phyloP scores from a whole-genome alignment of 1,139 yeast genomes.

The Dujonia santamariae region DNA sequence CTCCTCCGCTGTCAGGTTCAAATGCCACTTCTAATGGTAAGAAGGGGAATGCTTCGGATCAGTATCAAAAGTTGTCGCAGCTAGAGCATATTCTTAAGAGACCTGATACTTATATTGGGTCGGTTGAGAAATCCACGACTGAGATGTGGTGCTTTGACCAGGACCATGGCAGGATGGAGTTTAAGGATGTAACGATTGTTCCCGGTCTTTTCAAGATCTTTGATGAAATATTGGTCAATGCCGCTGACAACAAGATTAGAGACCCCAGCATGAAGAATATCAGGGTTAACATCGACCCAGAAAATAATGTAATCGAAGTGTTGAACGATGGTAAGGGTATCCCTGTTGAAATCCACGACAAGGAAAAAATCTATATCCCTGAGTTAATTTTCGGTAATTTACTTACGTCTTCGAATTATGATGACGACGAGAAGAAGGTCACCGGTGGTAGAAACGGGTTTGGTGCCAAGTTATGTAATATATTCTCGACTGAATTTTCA shows the following conservation, averaged over 20 bases:
- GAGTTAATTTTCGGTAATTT: conserved; percentile 95
- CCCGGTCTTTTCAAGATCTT: conserved; percentile 96
- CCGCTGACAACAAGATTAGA: conserved; percentile 97
- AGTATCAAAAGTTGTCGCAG: conserved; percentile 91
- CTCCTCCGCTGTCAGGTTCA: conserved; percentile 6
- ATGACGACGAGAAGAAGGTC: conserved; percentile 91
- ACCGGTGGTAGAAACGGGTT: conserved; percentile 99
- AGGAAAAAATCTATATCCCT: conserved; percentile 91
- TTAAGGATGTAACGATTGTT: conserved; percentile 71
- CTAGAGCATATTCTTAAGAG: conserved; percentile 94
- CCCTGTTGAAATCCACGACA: conserved; percentile 89
- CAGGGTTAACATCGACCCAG: conserved; percentile 76
- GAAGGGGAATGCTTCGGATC: conserved; percentile 53
- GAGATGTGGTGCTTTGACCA: conserved; percentile 86
- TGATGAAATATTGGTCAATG: conserved; percentile 96
- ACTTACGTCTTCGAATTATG: conserved; percentile 92
- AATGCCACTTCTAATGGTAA: conserved; percentile 7
- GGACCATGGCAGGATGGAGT: conserved; percentile 68
- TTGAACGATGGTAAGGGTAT: conserved; percentile 95
- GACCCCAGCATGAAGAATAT: conserved; percentile 87
- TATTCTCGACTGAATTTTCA: conserved; percentile 82
- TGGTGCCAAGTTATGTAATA: conserved; percentile 92
- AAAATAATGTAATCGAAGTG: conserved; percentile 70
- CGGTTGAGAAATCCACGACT: conserved; percentile 77
- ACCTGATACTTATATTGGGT: conserved; percentile 97